Evolutionary conservation across 768 basidiomycete genomes (phyloP).

Genomic region (Pleurotus platypus): DNA sequence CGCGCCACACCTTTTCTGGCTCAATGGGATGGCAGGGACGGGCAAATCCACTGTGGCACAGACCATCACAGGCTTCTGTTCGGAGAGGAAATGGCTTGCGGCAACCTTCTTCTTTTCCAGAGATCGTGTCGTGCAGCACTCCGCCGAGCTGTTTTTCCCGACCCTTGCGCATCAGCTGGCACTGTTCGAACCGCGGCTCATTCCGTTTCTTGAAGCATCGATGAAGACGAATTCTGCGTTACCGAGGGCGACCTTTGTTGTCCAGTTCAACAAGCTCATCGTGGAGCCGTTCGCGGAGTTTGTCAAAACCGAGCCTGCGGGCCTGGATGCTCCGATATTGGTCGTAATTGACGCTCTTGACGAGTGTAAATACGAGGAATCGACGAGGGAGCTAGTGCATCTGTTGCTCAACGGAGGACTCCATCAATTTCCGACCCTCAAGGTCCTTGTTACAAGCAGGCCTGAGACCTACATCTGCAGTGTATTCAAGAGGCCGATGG

Average conservation of each 20-base stretch:
- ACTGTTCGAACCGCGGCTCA: neutral
- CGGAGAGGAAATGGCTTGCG: constrained; percentile 15
- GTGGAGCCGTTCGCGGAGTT: constrained; percentile 10
- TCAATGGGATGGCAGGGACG: constrained; percentile 20
- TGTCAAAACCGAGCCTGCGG: neutral
- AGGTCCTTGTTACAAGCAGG: constrained; percentile 23
- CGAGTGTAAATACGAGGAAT: constrained; percentile 17
- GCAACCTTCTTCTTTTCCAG: constrained; percentile 33
- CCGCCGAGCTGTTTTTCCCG: constrained; percentile 20
- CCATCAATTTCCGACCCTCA: neutral
- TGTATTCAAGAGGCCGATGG: neutral
- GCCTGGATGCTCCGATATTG: constrained; percentile 1
- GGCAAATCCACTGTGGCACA: constrained; percentile 24
- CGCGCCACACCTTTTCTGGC: constrained; percentile 9
- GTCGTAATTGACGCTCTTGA: constrained; percentile 25
- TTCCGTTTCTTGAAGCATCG: constrained; percentile 3
- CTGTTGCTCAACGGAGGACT: constrained; percentile 3
- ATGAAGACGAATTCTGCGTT: constrained; percentile 15
- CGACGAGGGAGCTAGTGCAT: constrained; percentile 12
- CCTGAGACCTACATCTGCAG: constrained; percentile 20
- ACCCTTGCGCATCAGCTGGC: constrained; percentile 28
- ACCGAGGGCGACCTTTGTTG: constrained; percentile 10
- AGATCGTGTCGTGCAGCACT: constrained; percentile 19
- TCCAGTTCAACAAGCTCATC: constrained; percentile 16
- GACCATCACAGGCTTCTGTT: constrained; percentile 18